Percentiles rank a stretch among this genome's conserved stretches.
phyloP scores from a whole-genome alignment of 305 asterid genomes.

The Fraxinus velutina region DNA sequence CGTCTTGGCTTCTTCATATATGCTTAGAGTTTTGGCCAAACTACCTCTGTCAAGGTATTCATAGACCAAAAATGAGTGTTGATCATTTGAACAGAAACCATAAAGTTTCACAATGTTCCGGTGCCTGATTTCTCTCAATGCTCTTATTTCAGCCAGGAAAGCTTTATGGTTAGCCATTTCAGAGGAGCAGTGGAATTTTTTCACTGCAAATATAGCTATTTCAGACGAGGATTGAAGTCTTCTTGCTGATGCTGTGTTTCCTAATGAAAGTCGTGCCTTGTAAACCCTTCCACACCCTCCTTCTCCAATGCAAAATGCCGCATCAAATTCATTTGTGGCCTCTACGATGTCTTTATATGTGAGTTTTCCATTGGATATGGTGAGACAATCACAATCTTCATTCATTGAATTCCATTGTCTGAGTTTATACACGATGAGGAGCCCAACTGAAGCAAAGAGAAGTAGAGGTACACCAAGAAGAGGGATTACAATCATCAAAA shows the following conservation, averaged over 20 bases:
- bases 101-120: background rate
- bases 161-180: background rate
- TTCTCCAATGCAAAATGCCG: background rate
- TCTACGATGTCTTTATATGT: slow-evolving; percentile 13
- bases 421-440: background rate
- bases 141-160: background rate
- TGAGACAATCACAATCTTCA: background rate
- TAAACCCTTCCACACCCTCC: slow-evolving; percentile 1
- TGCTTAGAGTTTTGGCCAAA: slow-evolving; percentile 12
- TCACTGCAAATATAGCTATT: slow-evolving; percentile 4
- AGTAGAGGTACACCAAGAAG: slow-evolving; percentile 18
- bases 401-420: background rate
- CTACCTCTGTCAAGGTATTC: slow-evolving; percentile 15
- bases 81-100: background rate
- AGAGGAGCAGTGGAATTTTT: slow-evolving; percentile 12
- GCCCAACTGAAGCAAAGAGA: background rate
- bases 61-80: background rate
- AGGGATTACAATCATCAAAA: slow-evolving; percentile 22
- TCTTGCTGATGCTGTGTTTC: background rate
- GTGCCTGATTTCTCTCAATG: background rate
- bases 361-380: background rate
- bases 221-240: background rate
- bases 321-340: background rate
- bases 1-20: background rate
- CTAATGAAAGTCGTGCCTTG: background rate